Evolutionary conservation across 345 rosid genomes (phyloP).

Genomic region (Linum trigynum): DNA sequence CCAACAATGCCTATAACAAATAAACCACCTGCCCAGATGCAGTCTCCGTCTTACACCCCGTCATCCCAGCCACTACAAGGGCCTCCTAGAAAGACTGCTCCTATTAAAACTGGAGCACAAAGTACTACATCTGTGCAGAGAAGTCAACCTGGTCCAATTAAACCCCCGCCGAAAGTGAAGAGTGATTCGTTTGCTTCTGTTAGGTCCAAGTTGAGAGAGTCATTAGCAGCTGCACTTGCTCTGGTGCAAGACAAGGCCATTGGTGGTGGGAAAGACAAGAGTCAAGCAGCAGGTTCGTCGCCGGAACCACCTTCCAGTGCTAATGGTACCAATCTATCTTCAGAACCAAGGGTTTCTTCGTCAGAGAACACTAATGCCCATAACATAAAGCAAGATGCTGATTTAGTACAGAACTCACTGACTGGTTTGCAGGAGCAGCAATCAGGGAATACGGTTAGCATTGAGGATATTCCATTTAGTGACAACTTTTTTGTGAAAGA

Average conservation of each 20-base stretch:
- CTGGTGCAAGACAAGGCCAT: slow-evolving; percentile 44
- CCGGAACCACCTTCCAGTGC: slow-evolving; percentile 14
- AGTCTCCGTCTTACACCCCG: slow-evolving; percentile 24
- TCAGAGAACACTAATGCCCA: slow-evolving; percentile 12
- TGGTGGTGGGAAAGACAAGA: slow-evolving; percentile 27
- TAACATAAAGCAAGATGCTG: slow-evolving; percentile 16
- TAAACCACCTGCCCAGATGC: slow-evolving; percentile 27
- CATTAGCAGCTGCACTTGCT: slow-evolving; percentile 69
- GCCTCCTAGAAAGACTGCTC: slow-evolving; percentile 35
- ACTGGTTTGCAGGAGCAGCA: slow-evolving; percentile 33
- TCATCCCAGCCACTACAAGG: slow-evolving; percentile 33
- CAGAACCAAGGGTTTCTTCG: slow-evolving; percentile 20
- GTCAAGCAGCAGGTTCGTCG: slow-evolving; percentile 22
- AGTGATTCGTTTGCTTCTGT: slow-evolving; percentile 50
- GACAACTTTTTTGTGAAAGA: slow-evolving; percentile 69
- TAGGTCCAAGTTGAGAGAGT: slow-evolving; percentile 75
- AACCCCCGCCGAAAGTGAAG: slow-evolving; percentile 27
- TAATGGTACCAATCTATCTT: slow-evolving; percentile 14
- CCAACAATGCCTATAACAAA: slow-evolving; percentile 25
- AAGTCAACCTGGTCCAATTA: slow-evolving; percentile 36
- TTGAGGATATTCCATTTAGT: slow-evolving; percentile 55
- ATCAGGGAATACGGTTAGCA: slow-evolving; percentile 31
- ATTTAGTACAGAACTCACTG: slow-evolving; percentile 13
- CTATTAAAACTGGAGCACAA: slow-evolving; percentile 35
- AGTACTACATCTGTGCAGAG: slow-evolving; percentile 25